Conservation (phyloP, 148 eudicot genomes). For the Persicaria tinctoria region DNA sequence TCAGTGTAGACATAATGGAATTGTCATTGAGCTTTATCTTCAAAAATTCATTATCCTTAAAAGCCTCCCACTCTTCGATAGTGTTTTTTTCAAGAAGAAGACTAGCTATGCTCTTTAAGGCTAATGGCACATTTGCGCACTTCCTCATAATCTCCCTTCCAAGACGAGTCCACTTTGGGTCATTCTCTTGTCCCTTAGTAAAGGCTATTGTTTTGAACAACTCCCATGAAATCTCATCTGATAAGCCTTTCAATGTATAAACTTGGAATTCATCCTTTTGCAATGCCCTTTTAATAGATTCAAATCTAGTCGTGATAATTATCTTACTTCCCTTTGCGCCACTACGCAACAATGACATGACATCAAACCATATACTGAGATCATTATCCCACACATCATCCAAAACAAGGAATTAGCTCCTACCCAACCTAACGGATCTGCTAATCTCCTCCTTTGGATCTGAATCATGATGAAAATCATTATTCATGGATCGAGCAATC, state of each 20-base stretch:
- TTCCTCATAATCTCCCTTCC: conserved; percentile 21
- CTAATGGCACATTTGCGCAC: conserved; percentile 22
- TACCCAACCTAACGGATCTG: too few relatives aligned
- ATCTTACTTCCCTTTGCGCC: background rate
- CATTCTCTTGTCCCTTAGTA: background rate
- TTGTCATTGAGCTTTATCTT: conserved; percentile 4
- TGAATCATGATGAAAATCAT: too few relatives aligned
- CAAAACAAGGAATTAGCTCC: background rate
- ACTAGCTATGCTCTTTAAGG: conserved; percentile 17
- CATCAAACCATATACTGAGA: background rate
- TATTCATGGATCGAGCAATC: too few relatives aligned
- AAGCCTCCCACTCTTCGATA: conserved; percentile 13
- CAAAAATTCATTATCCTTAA: conserved; percentile 8
- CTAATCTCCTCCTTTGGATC: background rate
- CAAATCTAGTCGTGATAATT: background rate
- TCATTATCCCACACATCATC: background rate
- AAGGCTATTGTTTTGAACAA: conserved; percentile 14
- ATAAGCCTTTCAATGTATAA: conserved; percentile 16
- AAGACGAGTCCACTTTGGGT: conserved; percentile 6
- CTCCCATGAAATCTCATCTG: conserved; percentile 16
- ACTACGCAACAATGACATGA: background rate
- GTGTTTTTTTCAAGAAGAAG: conserved; percentile 6
- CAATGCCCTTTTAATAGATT: background rate
- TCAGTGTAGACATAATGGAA: conserved; percentile 12
- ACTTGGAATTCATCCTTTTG: background rate